Evolutionary conservation across 352 stramenopile species (phyloP).

Genomic region (Pythium plurisporium): DNA sequence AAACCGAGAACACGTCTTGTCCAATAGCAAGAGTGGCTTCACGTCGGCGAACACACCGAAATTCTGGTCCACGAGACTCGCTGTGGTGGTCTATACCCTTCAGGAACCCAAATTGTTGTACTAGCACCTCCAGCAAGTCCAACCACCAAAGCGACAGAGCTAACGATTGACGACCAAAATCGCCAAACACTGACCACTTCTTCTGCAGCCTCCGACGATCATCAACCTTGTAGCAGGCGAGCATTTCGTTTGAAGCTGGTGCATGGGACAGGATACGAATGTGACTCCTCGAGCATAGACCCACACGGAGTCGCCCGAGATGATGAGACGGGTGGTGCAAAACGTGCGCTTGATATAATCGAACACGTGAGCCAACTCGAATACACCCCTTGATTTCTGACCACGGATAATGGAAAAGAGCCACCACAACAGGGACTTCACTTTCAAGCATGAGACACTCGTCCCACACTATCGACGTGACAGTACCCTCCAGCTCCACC

Average conservation of each 20-base stretch:
- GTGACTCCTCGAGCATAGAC: conserved; percentile 16
- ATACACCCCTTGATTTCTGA: conserved; percentile 5
- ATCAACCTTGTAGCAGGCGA: background rate
- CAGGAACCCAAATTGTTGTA: conserved; percentile 38
- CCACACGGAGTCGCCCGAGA: conserved; percentile 1
- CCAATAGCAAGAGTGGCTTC: conserved; percentile 26
- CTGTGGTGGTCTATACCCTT: conserved; percentile 2
- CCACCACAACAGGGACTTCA: background rate
- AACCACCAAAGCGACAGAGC: conserved; percentile 21
- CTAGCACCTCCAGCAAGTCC: conserved; percentile 31
- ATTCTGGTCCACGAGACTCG: conserved; percentile 12
- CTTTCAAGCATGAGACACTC: conserved; percentile 16
- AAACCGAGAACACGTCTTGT: conserved; percentile 6
- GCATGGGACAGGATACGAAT: conserved; percentile 4
- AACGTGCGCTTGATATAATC: conserved; percentile 11
- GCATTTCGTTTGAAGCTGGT: background rate
- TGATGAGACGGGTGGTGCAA: background rate
- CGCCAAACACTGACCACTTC: conserved; percentile 22
- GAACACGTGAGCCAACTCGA: conserved; percentile 9
- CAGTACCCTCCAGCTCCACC: conserved; percentile 11
- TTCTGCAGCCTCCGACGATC: background rate
- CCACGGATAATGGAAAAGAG: conserved; percentile 20
- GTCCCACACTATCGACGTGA: conserved; percentile 20
- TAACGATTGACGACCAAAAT: conserved; percentile 18
- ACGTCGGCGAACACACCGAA: conserved; percentile 24